Evolutionary conservation across 495 filamentous ascomycete genomes (phyloP).

Genomic region (Amniculicola lignicola): DNA sequence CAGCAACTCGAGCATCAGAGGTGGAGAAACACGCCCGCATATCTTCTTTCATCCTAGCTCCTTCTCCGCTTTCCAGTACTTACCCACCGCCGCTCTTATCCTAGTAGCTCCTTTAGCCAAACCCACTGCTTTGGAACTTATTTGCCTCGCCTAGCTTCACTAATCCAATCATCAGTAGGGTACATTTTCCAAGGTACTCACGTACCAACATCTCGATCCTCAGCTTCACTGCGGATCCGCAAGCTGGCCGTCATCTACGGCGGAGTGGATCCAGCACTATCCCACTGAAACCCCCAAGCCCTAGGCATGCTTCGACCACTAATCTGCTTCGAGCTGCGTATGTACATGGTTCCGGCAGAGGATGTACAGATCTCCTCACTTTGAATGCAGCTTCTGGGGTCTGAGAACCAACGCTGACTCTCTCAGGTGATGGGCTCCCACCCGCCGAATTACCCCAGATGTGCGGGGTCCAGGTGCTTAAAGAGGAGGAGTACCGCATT

Average conservation of each 20-base stretch:
- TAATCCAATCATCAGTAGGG: slow-evolving; percentile 15
- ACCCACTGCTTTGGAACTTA: slow-evolving; percentile 11
- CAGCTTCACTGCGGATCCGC: slow-evolving; percentile 24
- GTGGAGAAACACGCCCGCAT: slow-evolving; percentile 4
- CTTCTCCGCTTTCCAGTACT: slow-evolving; percentile 12
- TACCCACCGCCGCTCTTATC: slow-evolving; percentile 4
- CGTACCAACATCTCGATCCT: not conserved
- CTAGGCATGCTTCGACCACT: not conserved
- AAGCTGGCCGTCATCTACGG: slow-evolving; percentile 2
- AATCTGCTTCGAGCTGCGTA: not conserved
- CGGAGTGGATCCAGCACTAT: not conserved
- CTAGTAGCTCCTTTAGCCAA: slow-evolving; percentile 15
- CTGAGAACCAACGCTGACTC: slow-evolving; percentile 8
- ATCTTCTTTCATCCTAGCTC: not conserved
- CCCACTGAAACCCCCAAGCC: not conserved
- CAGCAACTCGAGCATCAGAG: not conserved
- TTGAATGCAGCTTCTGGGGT: slow-evolving; percentile 19
- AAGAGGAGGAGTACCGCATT: slow-evolving; percentile 18
- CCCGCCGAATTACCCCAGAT: slow-evolving; percentile 1
- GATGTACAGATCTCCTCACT: slow-evolving; percentile 18
- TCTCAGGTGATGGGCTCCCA: slow-evolving; percentile 27
- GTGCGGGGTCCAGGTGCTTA: slow-evolving; percentile 21
- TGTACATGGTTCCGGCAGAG: slow-evolving; percentile 9
- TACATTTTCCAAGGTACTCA: not conserved
- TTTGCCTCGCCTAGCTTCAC: not conserved